Conservation (phyloP, 441 rosid species). For the Gossypium aridum region DNA sequence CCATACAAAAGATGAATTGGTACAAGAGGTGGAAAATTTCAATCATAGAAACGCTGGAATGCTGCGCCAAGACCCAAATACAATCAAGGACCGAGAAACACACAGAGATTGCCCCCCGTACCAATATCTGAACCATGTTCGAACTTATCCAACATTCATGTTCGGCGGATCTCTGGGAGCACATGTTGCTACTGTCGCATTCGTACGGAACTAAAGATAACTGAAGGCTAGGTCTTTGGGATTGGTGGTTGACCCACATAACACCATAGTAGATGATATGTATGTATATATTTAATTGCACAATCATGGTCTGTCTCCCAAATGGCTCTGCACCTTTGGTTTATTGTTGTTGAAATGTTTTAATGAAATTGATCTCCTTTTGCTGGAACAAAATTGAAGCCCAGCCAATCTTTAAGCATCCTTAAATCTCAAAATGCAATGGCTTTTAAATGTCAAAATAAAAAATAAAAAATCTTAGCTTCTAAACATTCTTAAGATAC, state of each 20-base stretch:
- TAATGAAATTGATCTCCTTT: no score
- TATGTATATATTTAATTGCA: no score
- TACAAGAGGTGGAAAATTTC: conserved; percentile 68
- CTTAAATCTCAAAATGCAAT: no score
- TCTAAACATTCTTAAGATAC: no score
- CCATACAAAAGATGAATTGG: conserved; percentile 74
- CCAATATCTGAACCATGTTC: conserved; percentile 67
- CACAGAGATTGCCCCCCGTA: conserved; percentile 33
- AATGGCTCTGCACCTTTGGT: neutral
- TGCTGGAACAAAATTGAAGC: no score
- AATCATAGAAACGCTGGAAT: conserved; percentile 38
- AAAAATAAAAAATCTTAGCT: no score
- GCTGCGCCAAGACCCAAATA: conserved; percentile 24
- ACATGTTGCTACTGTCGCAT: conserved; percentile 85
- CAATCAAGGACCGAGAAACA: conserved; percentile 29
- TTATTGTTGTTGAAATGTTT: conserved; percentile 4
- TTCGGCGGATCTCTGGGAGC: conserved; percentile 80
- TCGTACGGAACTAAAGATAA: conserved; percentile 44
- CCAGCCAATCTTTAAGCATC: no score
- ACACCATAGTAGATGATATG: no score
- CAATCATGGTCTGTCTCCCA: no score
- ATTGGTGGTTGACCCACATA: neutral
- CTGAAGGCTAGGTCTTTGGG: neutral
- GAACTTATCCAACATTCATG: conserved; percentile 74
- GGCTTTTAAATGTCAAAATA: no score